phyloP scores from a whole-genome alignment of 208 protist genomes.

The Phytomonas sp. region DNA sequence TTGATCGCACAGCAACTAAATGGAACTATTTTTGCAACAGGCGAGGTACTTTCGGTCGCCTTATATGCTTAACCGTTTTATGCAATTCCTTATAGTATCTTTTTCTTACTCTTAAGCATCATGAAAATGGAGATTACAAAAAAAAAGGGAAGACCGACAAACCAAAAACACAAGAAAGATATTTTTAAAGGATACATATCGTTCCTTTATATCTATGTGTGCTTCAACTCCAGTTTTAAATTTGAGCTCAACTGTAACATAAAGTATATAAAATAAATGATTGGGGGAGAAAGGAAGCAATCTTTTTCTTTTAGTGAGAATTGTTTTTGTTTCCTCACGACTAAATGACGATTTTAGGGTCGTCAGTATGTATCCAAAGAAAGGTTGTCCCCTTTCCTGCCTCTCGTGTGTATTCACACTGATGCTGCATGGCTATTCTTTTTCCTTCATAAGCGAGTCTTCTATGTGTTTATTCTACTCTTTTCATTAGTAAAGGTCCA shows the following conservation, averaged over 20 bases:
- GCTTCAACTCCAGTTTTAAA: neutral
- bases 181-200: neutral
- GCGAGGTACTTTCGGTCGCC: conserved; percentile 52
- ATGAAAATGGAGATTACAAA: neutral
- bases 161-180: neutral
- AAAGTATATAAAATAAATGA: neutral
- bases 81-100: conserved; percentile 10
- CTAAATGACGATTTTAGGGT: neutral
- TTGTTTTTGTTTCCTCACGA: neutral
- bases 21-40: conserved; percentile 62
- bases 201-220: neutral
- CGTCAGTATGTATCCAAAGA: neutral
- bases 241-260: neutral
- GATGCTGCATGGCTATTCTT: neutral
- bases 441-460: neutral
- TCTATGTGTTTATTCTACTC: neutral
- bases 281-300: neutral
- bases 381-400: neutral
- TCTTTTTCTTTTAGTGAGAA: neutral
- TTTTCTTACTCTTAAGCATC: neutral
- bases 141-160: neutral
- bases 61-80: conserved; percentile 46
- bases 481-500: neutral
- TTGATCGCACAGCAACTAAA: conserved; percentile 72
- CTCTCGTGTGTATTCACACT: neutral